Conservation (phyloP, 1,284 basidiomycete species). For the Trichosporon sp. region DNA sequence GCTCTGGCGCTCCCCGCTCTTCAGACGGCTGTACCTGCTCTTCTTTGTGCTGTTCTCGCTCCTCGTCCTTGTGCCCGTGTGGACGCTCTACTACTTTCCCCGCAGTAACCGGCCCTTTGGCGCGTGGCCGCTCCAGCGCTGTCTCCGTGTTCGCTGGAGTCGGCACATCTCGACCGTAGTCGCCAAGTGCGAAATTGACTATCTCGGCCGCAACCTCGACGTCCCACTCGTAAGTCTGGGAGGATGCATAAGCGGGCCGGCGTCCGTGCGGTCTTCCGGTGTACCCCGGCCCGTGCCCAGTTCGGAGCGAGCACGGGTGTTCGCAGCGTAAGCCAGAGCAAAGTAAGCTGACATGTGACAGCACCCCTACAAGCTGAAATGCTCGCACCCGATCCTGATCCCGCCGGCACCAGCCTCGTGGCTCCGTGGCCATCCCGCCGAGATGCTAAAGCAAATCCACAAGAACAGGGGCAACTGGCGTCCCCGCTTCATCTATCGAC, state of each 20-base stretch:
- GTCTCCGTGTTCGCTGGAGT: conserved; percentile 46
- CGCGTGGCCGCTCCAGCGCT: conserved; percentile 45
- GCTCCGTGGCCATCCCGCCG: conserved; percentile 45
- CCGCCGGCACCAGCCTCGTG: conserved; percentile 39
- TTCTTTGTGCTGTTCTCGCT: conserved; percentile 41
- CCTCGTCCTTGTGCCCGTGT: conserved; percentile 43
- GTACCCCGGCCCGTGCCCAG: too few relatives aligned
- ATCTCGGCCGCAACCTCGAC: conserved; percentile 45
- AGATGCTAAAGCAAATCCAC: conserved; percentile 36
- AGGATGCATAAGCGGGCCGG: too few relatives aligned
- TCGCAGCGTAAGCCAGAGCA: too few relatives aligned
- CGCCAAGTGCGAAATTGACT: conserved; percentile 51
- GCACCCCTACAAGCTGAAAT: conserved; percentile 38
- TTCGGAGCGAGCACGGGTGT: too few relatives aligned
- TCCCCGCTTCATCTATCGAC: conserved; percentile 42
- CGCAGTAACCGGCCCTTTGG: conserved; percentile 39
- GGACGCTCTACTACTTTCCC: conserved; percentile 44
- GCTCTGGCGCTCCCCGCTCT: conserved; percentile 39
- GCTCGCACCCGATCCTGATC: conserved; percentile 47
- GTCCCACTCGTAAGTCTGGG: conserved; percentile 37
- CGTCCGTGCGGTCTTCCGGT: not conserved
- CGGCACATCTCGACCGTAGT: conserved; percentile 45
- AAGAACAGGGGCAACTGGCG: conserved; percentile 42
- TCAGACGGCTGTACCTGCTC: conserved; percentile 47
- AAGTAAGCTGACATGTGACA: conserved; percentile 24